These are phyloP conservation scores for Trichomonascaceae sp. DNA, from an alignment of 1,139 yeast species.

Conservation along the genomic window DNA sequence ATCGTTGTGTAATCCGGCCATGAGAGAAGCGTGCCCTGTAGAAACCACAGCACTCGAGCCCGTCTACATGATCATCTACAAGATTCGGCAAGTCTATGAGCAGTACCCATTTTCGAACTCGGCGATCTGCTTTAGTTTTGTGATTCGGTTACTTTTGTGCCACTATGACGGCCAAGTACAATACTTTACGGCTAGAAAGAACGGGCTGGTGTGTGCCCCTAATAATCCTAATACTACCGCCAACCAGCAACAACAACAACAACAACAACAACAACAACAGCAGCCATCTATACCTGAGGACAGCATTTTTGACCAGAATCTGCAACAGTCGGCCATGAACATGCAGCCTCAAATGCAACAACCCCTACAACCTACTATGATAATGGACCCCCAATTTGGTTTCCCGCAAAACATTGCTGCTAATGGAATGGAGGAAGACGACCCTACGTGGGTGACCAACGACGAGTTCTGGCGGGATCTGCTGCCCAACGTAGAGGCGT, in stretches of 20 bases:
- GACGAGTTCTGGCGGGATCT: slow-evolving; percentile 23
- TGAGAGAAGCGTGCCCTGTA: slow-evolving; percentile 33
- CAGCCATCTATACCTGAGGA: slow-evolving; percentile 1
- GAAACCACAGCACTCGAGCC: slow-evolving; percentile 35
- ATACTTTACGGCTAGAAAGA: slow-evolving; percentile 5
- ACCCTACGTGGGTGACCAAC: slow-evolving; percentile 17
- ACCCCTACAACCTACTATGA: background rate
- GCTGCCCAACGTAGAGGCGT: slow-evolving; percentile 20
- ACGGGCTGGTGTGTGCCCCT: background rate
- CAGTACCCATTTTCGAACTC: slow-evolving; percentile 17
- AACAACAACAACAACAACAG: slow-evolving; percentile 1
- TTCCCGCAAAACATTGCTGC: slow-evolving; percentile 1
- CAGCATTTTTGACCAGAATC: too few relatives aligned
- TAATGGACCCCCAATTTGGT: background rate
- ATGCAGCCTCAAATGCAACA: background rate
- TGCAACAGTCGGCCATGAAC: slow-evolving; percentile 1
- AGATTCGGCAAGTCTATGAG: slow-evolving; percentile 12
- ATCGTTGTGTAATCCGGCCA: slow-evolving; percentile 41
- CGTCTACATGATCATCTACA: slow-evolving; percentile 33
- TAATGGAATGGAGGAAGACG: slow-evolving; percentile 12
- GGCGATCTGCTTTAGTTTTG: slow-evolving; percentile 16
- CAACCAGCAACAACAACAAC: slow-evolving; percentile 2
- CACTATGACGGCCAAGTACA: slow-evolving; percentile 19
- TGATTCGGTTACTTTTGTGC: slow-evolving; percentile 17
- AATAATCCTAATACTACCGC: background rate